Percentiles rank a stretch among this genome's conserved stretches.
These are phyloP conservation scores for Lactarius sanguifluus DNA, from an alignment of 768 basidiomycete species.

Conservation along the genomic window DNA sequence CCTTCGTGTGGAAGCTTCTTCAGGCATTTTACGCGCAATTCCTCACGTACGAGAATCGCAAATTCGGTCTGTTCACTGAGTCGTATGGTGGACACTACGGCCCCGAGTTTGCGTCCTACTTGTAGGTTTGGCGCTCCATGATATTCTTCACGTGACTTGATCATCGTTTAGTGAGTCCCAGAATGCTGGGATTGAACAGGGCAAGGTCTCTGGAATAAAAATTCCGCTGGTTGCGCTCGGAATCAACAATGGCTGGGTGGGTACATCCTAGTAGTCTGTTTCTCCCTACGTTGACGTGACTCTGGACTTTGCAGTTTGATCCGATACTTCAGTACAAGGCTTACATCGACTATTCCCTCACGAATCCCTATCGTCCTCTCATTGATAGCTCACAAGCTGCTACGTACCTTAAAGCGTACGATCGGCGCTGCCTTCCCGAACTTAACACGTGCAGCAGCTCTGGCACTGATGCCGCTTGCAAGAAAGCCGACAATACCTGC, in stretches of 20 bases:
- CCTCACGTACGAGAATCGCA: constrained; percentile 38
- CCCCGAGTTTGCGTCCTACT: constrained; percentile 25
- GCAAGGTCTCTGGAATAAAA: constrained; percentile 40
- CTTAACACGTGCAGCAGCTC: constrained; percentile 47
- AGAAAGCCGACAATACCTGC: constrained; percentile 45
- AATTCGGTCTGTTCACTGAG: constrained; percentile 54
- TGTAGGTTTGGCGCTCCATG: not conserved
- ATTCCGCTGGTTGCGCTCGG: constrained; percentile 42
- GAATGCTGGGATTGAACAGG: constrained; percentile 50
- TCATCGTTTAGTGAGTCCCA: constrained; percentile 42
- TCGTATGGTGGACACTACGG: constrained; percentile 39
- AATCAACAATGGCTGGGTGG: not conserved
- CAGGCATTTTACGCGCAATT: constrained; percentile 36
- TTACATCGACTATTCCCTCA: constrained; percentile 47
- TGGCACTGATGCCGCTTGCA: constrained; percentile 47
- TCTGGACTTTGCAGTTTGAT: constrained; percentile 5
- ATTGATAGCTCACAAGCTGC: constrained; percentile 6
- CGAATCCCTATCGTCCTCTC: constrained; percentile 37
- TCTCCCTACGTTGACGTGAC: constrained; percentile 25
- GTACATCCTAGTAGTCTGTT: constrained; percentile 50
- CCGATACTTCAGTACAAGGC: constrained; percentile 48
- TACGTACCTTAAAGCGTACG: not conserved
- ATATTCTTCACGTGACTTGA: not conserved
- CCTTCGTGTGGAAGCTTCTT: not conserved
- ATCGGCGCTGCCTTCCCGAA: constrained; percentile 44